These are phyloP conservation scores for Orbilia javanica DNA, from an alignment of 2,329 filamentous ascomycete genomes.

Conservation along the genomic window DNA sequence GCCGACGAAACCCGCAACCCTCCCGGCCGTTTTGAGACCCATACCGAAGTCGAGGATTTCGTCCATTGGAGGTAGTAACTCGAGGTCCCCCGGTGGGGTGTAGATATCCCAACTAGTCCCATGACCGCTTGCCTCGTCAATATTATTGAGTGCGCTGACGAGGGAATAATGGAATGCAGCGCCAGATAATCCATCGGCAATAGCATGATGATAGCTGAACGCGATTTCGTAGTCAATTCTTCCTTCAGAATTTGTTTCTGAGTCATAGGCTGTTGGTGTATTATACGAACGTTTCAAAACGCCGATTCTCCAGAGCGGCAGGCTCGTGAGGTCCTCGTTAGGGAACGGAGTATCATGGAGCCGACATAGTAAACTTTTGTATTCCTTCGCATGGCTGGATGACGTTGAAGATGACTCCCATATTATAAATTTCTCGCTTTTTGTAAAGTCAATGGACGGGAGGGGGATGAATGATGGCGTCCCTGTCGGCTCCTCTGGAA, in stretches of 20 bases:
- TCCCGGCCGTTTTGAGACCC: constrained; percentile 42
- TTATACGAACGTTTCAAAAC: constrained; percentile 39
- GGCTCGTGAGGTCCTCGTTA: constrained; percentile 17
- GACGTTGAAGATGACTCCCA: constrained; percentile 65
- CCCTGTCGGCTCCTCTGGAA: constrained; percentile 66
- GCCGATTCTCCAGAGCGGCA: constrained; percentile 48
- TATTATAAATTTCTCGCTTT: constrained; percentile 63
- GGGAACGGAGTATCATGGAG: constrained; percentile 30
- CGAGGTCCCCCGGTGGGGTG: constrained; percentile 27
- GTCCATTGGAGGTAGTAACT: constrained; percentile 44
- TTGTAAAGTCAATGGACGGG: constrained; percentile 66
- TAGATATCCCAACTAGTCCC: constrained; percentile 20
- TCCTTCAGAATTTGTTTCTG: constrained; percentile 42
- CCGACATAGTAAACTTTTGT: constrained; percentile 43
- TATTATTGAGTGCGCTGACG: constrained; percentile 66
- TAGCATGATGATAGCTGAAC: constrained; percentile 68
- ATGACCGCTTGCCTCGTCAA: background rate
- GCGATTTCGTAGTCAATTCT: constrained; percentile 68
- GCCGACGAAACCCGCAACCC: constrained; percentile 16
- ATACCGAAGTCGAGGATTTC: constrained; percentile 41
- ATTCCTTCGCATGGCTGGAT: constrained; percentile 63
- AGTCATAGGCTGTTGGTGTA: constrained; percentile 42
- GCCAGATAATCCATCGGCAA: constrained; percentile 70
- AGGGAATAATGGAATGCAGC: constrained; percentile 69
- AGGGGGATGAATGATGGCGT: constrained; percentile 67